Conservation (phyloP, 352 stramenopile genomes). For the Phytophthora rubi region DNA sequence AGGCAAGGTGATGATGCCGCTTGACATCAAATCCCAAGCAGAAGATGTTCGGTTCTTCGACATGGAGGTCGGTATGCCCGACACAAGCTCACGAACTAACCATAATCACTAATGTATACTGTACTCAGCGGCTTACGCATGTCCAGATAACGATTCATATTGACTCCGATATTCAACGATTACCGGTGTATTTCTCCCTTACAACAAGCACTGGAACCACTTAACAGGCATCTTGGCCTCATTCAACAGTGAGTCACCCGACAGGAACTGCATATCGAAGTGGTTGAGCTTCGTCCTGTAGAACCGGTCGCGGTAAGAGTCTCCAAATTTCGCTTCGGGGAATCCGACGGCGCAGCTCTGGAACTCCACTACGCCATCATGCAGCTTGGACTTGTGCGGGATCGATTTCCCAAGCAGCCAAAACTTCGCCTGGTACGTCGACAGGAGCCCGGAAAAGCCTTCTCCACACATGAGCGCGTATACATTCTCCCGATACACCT, state of each 20-base stretch:
- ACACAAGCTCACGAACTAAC: no score
- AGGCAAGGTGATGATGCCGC: neutral
- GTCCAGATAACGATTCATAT: neutral
- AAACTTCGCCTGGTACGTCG: slow-evolving; percentile 26
- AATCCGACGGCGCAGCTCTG: slow-evolving; percentile 36
- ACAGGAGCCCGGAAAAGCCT: slow-evolving; percentile 35
- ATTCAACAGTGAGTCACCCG: slow-evolving; percentile 50
- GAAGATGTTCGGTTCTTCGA: neutral
- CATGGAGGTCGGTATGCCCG: neutral
- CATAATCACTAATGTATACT: no score
- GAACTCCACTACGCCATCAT: slow-evolving; percentile 40
- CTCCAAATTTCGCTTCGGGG: slow-evolving; percentile 36
- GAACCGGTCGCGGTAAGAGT: slow-evolving; percentile 43
- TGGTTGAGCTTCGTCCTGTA: slow-evolving; percentile 67
- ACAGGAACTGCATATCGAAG: slow-evolving; percentile 53
- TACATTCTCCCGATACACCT: slow-evolving; percentile 32
- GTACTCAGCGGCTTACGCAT: neutral
- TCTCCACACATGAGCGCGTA: slow-evolving; percentile 38
- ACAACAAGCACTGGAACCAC: slow-evolving; percentile 67
- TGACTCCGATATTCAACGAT: neutral
- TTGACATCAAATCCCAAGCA: neutral
- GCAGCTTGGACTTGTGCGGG: slow-evolving; percentile 31
- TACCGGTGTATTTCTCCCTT: slow-evolving; percentile 2
- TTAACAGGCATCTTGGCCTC: slow-evolving; percentile 57
- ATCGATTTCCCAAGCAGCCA: slow-evolving; percentile 26